Base-by-base conservation (phyloP, 805 yeast genomes). In the Debaryomyces hansenii region DNA sequence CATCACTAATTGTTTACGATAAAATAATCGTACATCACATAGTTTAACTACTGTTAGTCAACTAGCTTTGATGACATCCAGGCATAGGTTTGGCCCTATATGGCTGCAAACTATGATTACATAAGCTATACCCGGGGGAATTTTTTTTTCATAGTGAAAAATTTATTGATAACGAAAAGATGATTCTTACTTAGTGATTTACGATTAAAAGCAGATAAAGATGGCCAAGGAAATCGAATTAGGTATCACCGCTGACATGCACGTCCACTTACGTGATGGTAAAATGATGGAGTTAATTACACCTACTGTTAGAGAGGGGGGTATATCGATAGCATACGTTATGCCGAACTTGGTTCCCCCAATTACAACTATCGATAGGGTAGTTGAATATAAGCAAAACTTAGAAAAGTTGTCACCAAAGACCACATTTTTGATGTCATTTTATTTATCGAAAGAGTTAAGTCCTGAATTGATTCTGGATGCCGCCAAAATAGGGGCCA, bases 311-410 rank as follows among this genome's bases (percentile, higher is more conserved):
- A 80, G 83, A 57, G 81, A 84, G 50, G 99, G 99, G 40, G 99
- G 99, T 52, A 75, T 87, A 11, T 85, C 96, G 4, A 83, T 90
- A 40, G 96, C 95, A 1, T 94, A 90, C 61, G 81, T 94, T 50
- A 94, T 94, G 99, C 99, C 99, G 31, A 94, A 94, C 66, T 71
- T 94, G 52, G 88, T 83, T 20, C 99, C 99, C 5, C 99, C 99
- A 27, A 65, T 94, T 46, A 87, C 92, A 1, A 83, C 90, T 5
- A 73, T 90, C 37, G 85, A 83, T 10, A 75, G 80, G 52, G 98
- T 85, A 14, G 65, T 79, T 11, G 80, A 79, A 42, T 94, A 94
- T 72, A 85, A 87, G 63, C 51, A 72, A 12, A 66, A 78, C 15
- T 71, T 94, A 41, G 80, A 86, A 60, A 63, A 63, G 11, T 67